Evolutionary conservation across 169 alveolate species (phyloP).

Genomic region (Fabrea salina): DNA sequence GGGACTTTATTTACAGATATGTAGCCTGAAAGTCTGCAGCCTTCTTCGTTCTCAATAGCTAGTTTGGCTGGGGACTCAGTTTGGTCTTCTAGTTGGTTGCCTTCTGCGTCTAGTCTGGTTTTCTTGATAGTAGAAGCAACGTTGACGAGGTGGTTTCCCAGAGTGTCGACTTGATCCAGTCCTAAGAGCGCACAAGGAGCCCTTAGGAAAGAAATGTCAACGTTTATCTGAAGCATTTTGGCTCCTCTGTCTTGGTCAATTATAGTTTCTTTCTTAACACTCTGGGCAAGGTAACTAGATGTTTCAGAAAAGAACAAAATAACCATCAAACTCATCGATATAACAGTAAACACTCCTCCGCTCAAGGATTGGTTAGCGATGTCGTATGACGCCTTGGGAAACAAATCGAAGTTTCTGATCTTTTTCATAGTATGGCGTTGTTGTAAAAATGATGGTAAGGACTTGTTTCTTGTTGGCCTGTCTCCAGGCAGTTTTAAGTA

Average conservation of each 20-base stretch:
- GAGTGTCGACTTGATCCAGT: conserved; percentile 77
- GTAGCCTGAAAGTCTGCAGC: conserved; percentile 80
- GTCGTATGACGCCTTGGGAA: not conserved
- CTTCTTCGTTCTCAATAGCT: conserved; percentile 68
- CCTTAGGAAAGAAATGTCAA: conserved; percentile 72
- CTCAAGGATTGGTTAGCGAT: not conserved
- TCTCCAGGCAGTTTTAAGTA: no score
- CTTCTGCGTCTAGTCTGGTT: conserved; percentile 50
- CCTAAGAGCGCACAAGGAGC: conserved; percentile 83
- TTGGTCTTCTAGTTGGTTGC: conserved; percentile 38
- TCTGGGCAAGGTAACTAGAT: conserved; percentile 36
- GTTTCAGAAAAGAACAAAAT: conserved; percentile 54
- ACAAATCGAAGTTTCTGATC: not conserved
- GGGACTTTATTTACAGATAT: conserved; percentile 76
- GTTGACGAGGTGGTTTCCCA: conserved; percentile 82
- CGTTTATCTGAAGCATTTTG: conserved; percentile 63
- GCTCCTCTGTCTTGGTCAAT: conserved; percentile 64
- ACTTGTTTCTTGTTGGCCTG: no score
- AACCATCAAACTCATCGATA: not conserved
- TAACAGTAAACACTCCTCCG: conserved; percentile 4
- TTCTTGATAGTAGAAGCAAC: conserved; percentile 68
- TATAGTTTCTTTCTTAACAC: conserved; percentile 58
- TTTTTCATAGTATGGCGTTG: not conserved
- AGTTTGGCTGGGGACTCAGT: conserved; percentile 38
- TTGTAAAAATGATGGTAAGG: no score